These are phyloP conservation scores for Penicillium waksmanii DNA, from an alignment of 495 filamentous ascomycete genomes.

Conservation along the genomic window DNA sequence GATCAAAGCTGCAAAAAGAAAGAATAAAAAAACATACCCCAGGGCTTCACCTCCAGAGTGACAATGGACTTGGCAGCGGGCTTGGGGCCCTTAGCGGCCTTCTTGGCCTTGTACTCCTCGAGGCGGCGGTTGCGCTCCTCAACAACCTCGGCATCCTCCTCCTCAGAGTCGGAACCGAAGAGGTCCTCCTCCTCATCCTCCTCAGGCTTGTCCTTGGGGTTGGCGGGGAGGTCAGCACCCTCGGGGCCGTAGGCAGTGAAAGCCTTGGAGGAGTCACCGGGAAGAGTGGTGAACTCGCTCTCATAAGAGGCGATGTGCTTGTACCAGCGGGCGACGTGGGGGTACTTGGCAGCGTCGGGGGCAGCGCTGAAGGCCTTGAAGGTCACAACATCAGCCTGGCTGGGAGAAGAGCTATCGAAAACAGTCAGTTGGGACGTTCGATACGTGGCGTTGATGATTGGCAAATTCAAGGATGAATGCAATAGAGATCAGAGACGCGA, in stretches of 20 bases:
- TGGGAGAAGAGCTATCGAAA: slow-evolving; percentile 69
- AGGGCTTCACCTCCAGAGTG: slow-evolving; percentile 96
- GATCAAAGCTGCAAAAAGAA: not conserved
- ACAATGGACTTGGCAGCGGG: slow-evolving; percentile 91
- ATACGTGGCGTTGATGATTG: slow-evolving; percentile 6
- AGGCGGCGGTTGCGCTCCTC: slow-evolving; percentile 83
- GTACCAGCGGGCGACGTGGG: slow-evolving; percentile 95
- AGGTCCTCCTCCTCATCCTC: slow-evolving; percentile 79
- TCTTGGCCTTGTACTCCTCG: slow-evolving; percentile 95
- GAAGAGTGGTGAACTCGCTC: slow-evolving; percentile 86
- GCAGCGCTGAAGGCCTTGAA: slow-evolving; percentile 83
- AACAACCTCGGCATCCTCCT: slow-evolving; percentile 81
- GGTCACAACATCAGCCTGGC: slow-evolving; percentile 92
- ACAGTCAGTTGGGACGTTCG: slow-evolving; percentile 37
- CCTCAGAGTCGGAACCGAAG: slow-evolving; percentile 91
- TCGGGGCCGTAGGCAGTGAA: slow-evolving; percentile 94
- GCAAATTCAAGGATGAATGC: slow-evolving; percentile 9
- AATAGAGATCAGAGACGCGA: slow-evolving; percentile 78
- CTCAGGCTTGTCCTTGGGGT: slow-evolving; percentile 84
- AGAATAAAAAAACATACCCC: slow-evolving; percentile 69
- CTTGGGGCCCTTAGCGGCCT: slow-evolving; percentile 84
- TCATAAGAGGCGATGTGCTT: slow-evolving; percentile 94
- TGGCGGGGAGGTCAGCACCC: slow-evolving; percentile 67
- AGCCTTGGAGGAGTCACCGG: slow-evolving; percentile 86
- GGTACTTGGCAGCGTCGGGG: slow-evolving; percentile 84